These are phyloP conservation scores for Hygrophorus russula DNA, from an alignment of 768 basidiomycete species.

Conservation along the genomic window DNA sequence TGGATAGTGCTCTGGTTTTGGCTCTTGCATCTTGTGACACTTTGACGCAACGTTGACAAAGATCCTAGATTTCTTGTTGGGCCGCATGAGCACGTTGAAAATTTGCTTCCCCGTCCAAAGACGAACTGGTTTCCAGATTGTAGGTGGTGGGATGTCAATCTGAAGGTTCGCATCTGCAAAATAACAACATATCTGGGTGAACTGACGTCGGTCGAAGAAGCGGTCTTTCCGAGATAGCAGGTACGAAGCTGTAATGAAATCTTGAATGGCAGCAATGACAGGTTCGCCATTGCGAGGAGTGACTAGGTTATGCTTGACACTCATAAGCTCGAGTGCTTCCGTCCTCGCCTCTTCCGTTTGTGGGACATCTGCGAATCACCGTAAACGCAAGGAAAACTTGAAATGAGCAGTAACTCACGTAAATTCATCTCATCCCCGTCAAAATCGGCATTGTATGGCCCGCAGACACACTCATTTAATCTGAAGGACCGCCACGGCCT, in stretches of 20 bases:
- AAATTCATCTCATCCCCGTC: constrained; percentile 99
- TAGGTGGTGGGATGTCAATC: constrained; percentile 92
- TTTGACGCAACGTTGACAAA: constrained; percentile 93
- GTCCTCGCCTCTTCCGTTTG: constrained; percentile 98
- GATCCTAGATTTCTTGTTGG: constrained; percentile 73
- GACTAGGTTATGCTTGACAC: constrained; percentile 91
- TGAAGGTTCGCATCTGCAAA: constrained; percentile 84
- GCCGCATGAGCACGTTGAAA: constrained; percentile 95
- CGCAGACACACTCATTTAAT: constrained; percentile 97
- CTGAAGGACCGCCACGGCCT: constrained; percentile 97
- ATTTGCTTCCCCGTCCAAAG: constrained; percentile 99
- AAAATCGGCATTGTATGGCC: constrained; percentile 98
- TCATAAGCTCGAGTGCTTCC: constrained; percentile 96
- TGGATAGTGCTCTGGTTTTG: constrained; percentile 51
- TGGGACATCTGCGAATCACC: constrained; percentile 64
- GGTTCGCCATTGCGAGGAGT: constrained; percentile 98
- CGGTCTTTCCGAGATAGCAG: constrained; percentile 87
- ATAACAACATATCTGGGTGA: constrained; percentile 95
- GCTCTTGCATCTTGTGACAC: constrained; percentile 83
- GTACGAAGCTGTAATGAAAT: constrained; percentile 98
- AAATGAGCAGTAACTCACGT: constrained; percentile 40
- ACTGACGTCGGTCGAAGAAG: constrained; percentile 89
- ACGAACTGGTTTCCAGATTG: constrained; percentile 84
- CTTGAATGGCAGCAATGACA: constrained; percentile 98
- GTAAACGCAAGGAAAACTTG: not conserved